Base-by-base conservation (phyloP, 2,329 filamentous ascomycete genomes). In the Furcasterigmium sp. region DNA sequence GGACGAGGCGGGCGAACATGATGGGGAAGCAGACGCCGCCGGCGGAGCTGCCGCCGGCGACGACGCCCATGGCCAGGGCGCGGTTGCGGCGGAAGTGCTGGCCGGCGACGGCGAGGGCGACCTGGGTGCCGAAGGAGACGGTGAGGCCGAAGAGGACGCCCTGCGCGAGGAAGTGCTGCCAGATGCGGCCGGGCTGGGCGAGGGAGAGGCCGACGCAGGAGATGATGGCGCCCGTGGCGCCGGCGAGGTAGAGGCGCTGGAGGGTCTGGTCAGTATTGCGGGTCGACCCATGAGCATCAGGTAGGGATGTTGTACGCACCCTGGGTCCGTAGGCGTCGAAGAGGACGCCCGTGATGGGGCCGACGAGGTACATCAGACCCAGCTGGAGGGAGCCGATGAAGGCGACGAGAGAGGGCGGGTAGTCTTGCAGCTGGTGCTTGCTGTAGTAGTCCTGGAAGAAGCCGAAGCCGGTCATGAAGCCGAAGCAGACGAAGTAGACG, bases 371-470 rank as follows among this genome's bases (percentile, higher is more conserved):
- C 38, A 71, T 51, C 18, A 70, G 57, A 26, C 63, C 65, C 4
- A 57, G 55, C 46, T 72, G 68, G 7, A 70, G 51, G 17, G 67
- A 64, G 30, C 63, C 68, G 43, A 72, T 69, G 65, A 69, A 69
- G 5, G 68, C 67, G 36, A 73, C 69, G 34, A 56, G 52, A 1
- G 65, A 67, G 1, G 66, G 53, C 1, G 61, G 58, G 15, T 53
- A 51, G n/a, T 46, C 37, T 10, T 44, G 44, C 8, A 70, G 60
- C 8, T 65, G 55, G 2, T 54, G 50, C 1, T 57, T 55, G 50
- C 65, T 59, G 48, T 70, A 70, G 54, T 67, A 71, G 3, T 63
- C 64, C 47, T 72, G 67, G 54, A 65, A 73, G 4, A 67, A 65
- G 28, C 68, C 69, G 43, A 67, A 72, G 19, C 57, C 63, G 48